A percentile compares a stretch with the other conserved stretches of the same genome.
Conservation (phyloP, 371 early-diverging fungal species). For the Parasitella parasitica region DNA sequence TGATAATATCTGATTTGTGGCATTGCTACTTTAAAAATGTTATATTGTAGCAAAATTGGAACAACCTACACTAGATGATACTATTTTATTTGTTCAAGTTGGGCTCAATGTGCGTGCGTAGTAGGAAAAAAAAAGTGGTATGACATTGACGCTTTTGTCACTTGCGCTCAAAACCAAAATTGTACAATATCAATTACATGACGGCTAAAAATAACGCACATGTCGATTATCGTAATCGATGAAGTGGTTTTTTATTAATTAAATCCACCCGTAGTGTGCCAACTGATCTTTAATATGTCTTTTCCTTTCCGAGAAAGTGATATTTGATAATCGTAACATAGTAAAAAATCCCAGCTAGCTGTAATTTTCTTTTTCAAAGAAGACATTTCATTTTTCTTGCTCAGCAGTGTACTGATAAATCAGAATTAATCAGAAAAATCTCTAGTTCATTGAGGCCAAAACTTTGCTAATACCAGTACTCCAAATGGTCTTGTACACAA, state of each 20-base stretch:
- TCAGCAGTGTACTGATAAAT: too few relatives aligned
- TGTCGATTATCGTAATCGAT: neutral
- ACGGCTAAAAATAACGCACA: neutral
- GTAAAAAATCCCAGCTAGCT: neutral
- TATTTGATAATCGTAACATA: neutral
- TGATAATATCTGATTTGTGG: too few relatives aligned
- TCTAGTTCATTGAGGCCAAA: neutral
- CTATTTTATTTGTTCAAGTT: neutral
- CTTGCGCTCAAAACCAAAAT: neutral
- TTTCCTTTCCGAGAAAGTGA: too few relatives aligned
- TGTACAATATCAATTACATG: neutral
- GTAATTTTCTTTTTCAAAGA: too few relatives aligned
- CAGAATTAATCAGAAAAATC: too few relatives aligned
- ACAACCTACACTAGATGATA: too few relatives aligned
- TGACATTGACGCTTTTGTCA: neutral
- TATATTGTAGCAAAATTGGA: too few relatives aligned
- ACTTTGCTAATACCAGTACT: neutral
- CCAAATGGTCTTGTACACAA: constrained; percentile 1
- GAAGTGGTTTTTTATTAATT: neutral
- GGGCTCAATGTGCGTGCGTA: neutral
- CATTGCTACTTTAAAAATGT: too few relatives aligned
- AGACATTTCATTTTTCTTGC: too few relatives aligned
- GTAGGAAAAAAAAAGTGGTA: constrained; percentile 7
- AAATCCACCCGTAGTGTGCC: neutral
- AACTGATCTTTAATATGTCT: neutral